Evolutionary conservation across 352 stramenopile genomes (phyloP), one percentile per base, ranked within the genome.

Genomic region (Phytophthora melonis): DNA sequence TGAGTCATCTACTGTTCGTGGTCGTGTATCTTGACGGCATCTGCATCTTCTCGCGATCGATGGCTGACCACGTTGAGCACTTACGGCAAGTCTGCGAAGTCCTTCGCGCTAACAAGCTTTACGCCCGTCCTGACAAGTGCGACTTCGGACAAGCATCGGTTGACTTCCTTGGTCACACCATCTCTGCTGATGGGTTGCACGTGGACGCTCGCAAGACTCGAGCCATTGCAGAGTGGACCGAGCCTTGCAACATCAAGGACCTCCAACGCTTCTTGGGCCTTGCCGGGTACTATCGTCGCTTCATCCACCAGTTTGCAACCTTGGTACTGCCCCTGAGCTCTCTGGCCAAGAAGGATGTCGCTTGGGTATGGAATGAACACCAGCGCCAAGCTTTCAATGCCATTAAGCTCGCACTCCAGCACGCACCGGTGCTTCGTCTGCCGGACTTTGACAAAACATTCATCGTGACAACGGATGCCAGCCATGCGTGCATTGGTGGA

Each of bases 391-490:
- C 10, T 1, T 63, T 70, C 56, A 69, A 58, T 41, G n/a, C 11
- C 4, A 55, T 82, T 36, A 80, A 77, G 36, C 34, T 74, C 8
- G 64, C 66, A 3, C 56, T 83, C 19, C 66, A 80, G n/a, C 58
- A 78, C 27, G 62, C 75, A 2, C 62, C 72, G 1, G 67, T 84
- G 7, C 69, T 84, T 18, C 47, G 57, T n/a, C 55, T 81, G 11
- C 61, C 62, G 19, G 73, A 79, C 61, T 73, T 80, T 45, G 57
- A 68, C n/a, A 68, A 34, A 56, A 41, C 13, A 11, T 82, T 86
- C 19, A 66, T 86, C 21, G 70, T 83, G 3, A 86, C 75, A 18
- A 82, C 58, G 16, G 79, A 86, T 23, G 72, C 72, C 11, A 79
- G 57, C 55, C 19, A 71, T 27, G 27, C 27, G 27, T 2, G 27